Base-by-base conservation (phyloP, 2,329 filamentous ascomycete genomes). In the Biscogniauxia marginata region DNA sequence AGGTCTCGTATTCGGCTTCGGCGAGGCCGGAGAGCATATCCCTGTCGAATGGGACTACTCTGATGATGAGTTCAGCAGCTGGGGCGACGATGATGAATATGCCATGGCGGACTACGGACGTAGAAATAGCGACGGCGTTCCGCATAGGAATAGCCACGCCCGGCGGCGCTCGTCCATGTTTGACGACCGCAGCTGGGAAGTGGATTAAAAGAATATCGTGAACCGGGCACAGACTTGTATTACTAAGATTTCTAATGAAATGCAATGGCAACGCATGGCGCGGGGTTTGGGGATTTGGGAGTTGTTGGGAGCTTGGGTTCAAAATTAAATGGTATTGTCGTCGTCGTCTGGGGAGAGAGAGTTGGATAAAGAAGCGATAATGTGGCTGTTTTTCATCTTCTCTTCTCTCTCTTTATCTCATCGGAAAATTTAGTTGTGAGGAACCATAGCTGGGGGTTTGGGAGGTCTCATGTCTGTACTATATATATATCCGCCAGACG, bases 31-130 rank as follows among this genome's bases (percentile, higher is more conserved):
- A 7, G 80, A 83, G 64, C 70, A 73, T 56, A 81, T 84, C 22
- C 79, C 80, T 1, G 84, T 85, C 3, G 76, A 82, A 48, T 86
- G 84, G 84, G 84, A 87, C 65, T 84, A 83, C 61, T 78, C 77
- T n/a, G 83, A 86, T 45, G 80, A 79, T 11, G 77, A 77, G 22
- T 77, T 80, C 39, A 80, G 82, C 50, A 78, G 80, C 25, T 81
- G 77, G 73, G 79, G 78, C 30, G 83, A 83, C 61, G 83, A 87
- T 59, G 84, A 87, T 58, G 71, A 72, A 49, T 71, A 69, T 51
- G 52, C 59, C 21, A 60, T 61, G 19, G 56, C 64, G 46, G 63
- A 52, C 30, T 58, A 45, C 45, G 60, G 55, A 34, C 62, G 60
- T 50, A 64, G 52, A 54, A 53, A 45, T 46, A 62, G 56, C 55